phyloP scores from a whole-genome alignment of 805 yeast genomes.

The Brettanomyces bruxellensis region DNA sequence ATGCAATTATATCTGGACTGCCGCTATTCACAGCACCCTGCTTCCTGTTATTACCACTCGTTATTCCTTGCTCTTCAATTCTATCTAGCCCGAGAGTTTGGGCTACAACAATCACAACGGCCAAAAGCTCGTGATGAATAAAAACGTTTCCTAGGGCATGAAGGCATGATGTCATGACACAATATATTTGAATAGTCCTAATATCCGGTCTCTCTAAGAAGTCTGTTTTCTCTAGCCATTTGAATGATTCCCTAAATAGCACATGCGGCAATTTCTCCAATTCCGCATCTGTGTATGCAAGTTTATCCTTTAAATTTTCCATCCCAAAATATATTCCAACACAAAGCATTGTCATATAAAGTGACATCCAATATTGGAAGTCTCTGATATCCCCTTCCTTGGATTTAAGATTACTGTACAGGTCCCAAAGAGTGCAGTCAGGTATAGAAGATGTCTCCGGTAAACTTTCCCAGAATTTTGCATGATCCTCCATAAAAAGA shows the following conservation, averaged over 20 bases:
- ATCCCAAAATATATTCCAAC: constrained; percentile 16
- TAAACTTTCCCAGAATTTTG: constrained; percentile 8
- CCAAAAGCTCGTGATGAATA: constrained; percentile 12
- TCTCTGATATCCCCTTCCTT: constrained; percentile 6
- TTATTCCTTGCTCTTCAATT: constrained; percentile 6
- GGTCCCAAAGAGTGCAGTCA: constrained; percentile 3
- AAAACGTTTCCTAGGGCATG: constrained; percentile 18
- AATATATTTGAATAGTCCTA: constrained; percentile 16
- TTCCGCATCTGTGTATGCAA: constrained; percentile 8
- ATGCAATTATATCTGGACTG: no score
- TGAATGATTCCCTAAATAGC: constrained; percentile 16
- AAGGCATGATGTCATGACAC: constrained; percentile 16
- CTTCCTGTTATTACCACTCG: constrained; percentile 7
- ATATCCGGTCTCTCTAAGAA: constrained; percentile 18
- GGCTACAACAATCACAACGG: constrained; percentile 14
- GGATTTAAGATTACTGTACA: constrained; percentile 3
- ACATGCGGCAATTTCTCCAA: constrained; percentile 10
- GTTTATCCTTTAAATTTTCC: constrained; percentile 7
- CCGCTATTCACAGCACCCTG: no score
- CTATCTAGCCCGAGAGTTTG: constrained; percentile 5
- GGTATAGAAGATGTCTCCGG: constrained; percentile 1
- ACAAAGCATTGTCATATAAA: constrained; percentile 15
- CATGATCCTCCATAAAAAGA: constrained; percentile 16
- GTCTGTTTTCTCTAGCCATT: constrained; percentile 13
- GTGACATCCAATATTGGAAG: constrained; percentile 19